Conservation (phyloP, 225 moss, liverwort and hornwort genomes). For the Marchantia paleacea region DNA sequence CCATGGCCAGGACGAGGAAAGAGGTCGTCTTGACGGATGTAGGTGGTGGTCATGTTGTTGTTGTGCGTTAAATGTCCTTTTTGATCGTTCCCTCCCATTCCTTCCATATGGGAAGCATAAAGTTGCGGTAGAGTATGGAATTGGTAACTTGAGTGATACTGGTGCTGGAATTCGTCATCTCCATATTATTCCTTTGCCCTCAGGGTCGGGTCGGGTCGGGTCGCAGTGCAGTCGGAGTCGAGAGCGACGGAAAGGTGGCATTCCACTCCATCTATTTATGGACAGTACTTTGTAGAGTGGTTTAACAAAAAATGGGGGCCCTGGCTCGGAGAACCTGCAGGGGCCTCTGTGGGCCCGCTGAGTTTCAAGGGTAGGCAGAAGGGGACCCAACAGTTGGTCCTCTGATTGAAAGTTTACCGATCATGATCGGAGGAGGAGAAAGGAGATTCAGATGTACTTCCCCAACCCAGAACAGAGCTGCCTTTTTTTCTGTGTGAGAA, state of each 20-base stretch:
- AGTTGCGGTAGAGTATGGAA: conserved; percentile 3
- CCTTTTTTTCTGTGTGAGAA: not conserved
- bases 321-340: not conserved
- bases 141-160: not conserved
- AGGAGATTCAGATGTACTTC: not conserved
- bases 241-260: not conserved
- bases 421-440: not conserved
- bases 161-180: not conserved
- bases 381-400: not conserved
- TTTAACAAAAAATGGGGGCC: not conserved
- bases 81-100: not conserved
- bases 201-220: not conserved
- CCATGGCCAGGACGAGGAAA: not conserved
- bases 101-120: not conserved
- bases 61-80: not conserved
- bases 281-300: not conserved
- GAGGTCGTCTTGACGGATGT: not conserved
- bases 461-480: not conserved
- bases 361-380: too few species aligned
- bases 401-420: not conserved
- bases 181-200: not conserved
- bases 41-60: not conserved
- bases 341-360: too few species aligned
- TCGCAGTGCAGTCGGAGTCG: not conserved
- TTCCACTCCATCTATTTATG: not conserved